Evolutionary conservation across 1,139 yeast genomes (phyloP), one percentile per base, ranked within the genome.

Genomic region (Nakaseomyces uthaithaninus): DNA sequence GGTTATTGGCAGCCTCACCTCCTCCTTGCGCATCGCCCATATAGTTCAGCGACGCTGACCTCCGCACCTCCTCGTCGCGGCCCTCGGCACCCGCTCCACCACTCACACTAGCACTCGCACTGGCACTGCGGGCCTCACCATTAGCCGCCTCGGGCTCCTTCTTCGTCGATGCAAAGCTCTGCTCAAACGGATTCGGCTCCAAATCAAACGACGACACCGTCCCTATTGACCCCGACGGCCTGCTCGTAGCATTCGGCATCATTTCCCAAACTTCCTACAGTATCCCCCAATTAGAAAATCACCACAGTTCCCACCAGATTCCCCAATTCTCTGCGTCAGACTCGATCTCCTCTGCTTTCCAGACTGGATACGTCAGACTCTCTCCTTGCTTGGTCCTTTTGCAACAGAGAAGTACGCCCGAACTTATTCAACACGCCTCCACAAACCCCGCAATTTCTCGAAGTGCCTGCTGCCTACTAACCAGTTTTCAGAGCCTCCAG

Each of bases 121-220:
- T 20, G 10, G 17, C 35, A 7, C 24, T 31, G 8, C 25, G 24
- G 25, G 17, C 35, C 9, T 20, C 35, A 31, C 20, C 15, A n/a
- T 8, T 20, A 4, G 25, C 35, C 4, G 9, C 25, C 18, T 10
- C 35, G 4, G 17, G 4, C 9, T 28, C 33, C 41, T 48, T 47
- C 40, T 79, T 26, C 66, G 65, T 54, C 8, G 60, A 53, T 25
- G 95, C 96, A 65, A 91, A 91, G 37, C 95, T 85, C 59, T 82
- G 80, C 62, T 91, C 98, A 57, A 91, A 91, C 2, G 97, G 98
- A 56, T 91, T 91, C 3, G 93, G 95, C 60, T 91, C 99, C 48
- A 87, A 67, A 47, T 82, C 93, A 57, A 85, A 76, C 33, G 69
- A 53, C 6, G 63, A 55, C 5, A 52, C 52, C 25, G 35, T 31